Conservation (phyloP, 306 rosid genomes). For the Pyrus communis region DNA sequence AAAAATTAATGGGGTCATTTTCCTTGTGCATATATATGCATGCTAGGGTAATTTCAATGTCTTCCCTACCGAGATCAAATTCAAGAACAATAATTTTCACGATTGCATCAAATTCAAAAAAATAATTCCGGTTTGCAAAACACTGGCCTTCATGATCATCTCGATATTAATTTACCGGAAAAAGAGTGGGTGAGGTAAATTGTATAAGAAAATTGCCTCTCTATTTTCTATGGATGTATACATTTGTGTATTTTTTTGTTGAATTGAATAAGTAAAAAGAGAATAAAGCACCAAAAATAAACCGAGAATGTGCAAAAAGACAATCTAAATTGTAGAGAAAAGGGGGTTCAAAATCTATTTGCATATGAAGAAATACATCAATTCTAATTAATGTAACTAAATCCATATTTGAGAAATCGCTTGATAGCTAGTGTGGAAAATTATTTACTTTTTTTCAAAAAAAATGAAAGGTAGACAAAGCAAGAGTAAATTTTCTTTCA, state of each 20-base stretch:
- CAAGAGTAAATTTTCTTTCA: neutral
- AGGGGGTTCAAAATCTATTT: too few species aligned
- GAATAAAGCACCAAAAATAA: too few species aligned
- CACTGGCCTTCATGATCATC: neutral
- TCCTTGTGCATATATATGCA: neutral
- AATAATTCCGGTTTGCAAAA: neutral
- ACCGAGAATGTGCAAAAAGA: too few species aligned
- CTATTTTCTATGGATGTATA: neutral
- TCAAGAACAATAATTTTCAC: neutral
- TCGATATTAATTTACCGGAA: too few species aligned
- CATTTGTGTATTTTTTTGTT: conserved; percentile 7
- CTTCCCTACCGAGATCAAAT: neutral
- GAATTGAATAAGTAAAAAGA: too few species aligned
- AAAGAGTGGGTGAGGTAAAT: neutral
- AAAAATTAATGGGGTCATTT: neutral
- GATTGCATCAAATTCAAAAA: neutral
- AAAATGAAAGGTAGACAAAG: neutral
- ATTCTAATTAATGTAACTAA: too few species aligned
- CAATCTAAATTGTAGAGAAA: too few species aligned
- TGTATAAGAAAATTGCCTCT: neutral
- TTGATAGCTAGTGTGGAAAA: neutral
- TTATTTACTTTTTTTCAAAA: too few species aligned
- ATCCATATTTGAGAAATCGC: neutral
- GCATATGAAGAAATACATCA: too few species aligned
- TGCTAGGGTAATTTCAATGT: neutral